Evolutionary conservation across 2,329 filamentous ascomycete genomes (phyloP).

Genomic region (Laburnicola sp.): DNA sequence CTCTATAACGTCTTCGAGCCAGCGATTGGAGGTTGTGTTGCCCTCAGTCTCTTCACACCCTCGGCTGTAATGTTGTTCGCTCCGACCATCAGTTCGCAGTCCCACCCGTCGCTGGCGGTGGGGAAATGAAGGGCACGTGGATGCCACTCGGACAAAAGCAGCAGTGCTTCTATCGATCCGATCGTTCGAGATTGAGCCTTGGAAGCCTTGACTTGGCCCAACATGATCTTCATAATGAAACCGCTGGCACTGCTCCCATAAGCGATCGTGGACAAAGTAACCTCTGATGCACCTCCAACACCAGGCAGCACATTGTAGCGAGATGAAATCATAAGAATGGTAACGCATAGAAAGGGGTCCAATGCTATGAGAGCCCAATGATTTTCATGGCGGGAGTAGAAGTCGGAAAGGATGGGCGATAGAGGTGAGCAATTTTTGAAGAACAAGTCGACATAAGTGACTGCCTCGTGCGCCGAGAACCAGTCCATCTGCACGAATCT

Average conservation of each 20-base stretch:
- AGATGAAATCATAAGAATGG: slow-evolving; percentile 60
- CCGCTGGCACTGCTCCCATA: slow-evolving; percentile 61
- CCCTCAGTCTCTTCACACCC: slow-evolving; percentile 40
- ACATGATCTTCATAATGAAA: slow-evolving; percentile 57
- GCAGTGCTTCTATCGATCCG: slow-evolving; percentile 57
- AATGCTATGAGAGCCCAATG: slow-evolving; percentile 54
- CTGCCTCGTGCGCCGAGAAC: slow-evolving; percentile 58
- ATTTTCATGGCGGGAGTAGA: slow-evolving; percentile 54
- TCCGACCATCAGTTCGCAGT: slow-evolving; percentile 55
- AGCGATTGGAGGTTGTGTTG: slow-evolving; percentile 47
- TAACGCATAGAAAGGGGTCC: slow-evolving; percentile 58
- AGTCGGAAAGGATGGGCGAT: slow-evolving; percentile 56
- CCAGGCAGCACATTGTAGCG: slow-evolving; percentile 51
- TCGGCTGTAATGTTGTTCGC: slow-evolving; percentile 46
- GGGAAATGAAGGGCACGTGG: slow-evolving; percentile 59
- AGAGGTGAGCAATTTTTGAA: slow-evolving; percentile 56
- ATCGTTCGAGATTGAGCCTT: slow-evolving; percentile 55
- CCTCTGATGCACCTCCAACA: slow-evolving; percentile 50
- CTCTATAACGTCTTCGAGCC: slow-evolving; percentile 59
- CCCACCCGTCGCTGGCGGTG: slow-evolving; percentile 58
- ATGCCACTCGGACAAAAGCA: slow-evolving; percentile 62
- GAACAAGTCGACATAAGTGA: slow-evolving; percentile 58
- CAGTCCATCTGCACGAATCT: slow-evolving; percentile 60
- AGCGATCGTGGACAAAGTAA: slow-evolving; percentile 57
- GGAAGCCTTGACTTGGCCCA: slow-evolving; percentile 57